Evolutionary conservation across 2,329 filamentous ascomycete genomes (phyloP).

Genomic region (Albophoma yamanashiensis): DNA sequence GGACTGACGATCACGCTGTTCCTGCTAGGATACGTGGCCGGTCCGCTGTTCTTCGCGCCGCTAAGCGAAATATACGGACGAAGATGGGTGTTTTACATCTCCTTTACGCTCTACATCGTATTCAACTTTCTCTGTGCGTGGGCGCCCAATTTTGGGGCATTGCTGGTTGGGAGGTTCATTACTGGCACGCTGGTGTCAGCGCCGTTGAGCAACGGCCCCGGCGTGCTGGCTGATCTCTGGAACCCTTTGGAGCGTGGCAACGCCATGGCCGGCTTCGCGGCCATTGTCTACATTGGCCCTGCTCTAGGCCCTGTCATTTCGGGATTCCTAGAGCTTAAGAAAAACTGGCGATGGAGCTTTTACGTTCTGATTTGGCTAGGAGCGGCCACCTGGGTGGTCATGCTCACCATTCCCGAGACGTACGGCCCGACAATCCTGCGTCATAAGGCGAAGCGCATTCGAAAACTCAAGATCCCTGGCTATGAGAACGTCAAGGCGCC

Average conservation of each 20-base stretch:
- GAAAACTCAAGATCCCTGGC: slow-evolving; percentile 34
- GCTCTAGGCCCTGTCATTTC: slow-evolving; percentile 41
- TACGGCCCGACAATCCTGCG: slow-evolving; percentile 37
- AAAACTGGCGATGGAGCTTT: slow-evolving; percentile 43
- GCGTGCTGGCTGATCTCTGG: slow-evolving; percentile 44
- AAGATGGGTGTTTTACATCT: slow-evolving; percentile 39
- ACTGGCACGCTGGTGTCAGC: slow-evolving; percentile 45
- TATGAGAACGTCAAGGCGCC: slow-evolving; percentile 41
- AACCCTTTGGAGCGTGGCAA: slow-evolving; percentile 38
- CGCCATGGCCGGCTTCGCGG: slow-evolving; percentile 41
- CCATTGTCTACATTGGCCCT: slow-evolving; percentile 43
- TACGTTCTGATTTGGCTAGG: slow-evolving; percentile 35
- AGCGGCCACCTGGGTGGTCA: slow-evolving; percentile 25
- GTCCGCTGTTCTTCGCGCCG: slow-evolving; percentile 47
- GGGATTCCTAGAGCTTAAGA: slow-evolving; percentile 45
- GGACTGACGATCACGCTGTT: slow-evolving; percentile 43
- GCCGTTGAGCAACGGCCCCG: slow-evolving; percentile 35
- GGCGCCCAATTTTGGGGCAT: slow-evolving; percentile 38
- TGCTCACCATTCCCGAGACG: slow-evolving; percentile 51
- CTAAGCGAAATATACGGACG: slow-evolving; percentile 47
- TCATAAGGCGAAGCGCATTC: slow-evolving; percentile 42
- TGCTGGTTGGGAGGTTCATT: slow-evolving; percentile 44
- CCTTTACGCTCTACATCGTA: slow-evolving; percentile 35
- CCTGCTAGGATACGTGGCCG: slow-evolving; percentile 44
- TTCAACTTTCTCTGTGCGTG: slow-evolving; percentile 45